Conservation (phyloP, 192 early-diverging fungal species). For the Coemansia sp. region DNA sequence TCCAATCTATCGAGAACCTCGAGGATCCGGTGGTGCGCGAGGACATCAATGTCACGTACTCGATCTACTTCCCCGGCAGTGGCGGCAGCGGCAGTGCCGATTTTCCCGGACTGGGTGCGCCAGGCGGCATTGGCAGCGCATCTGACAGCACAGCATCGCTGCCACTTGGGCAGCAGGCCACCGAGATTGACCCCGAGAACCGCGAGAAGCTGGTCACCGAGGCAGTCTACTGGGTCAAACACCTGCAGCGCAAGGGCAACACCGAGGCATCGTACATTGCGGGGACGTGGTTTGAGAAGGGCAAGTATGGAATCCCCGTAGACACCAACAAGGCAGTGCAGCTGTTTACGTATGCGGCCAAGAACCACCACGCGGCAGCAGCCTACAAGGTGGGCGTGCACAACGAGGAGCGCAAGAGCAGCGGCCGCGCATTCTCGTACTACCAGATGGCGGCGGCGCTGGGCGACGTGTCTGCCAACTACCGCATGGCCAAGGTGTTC, state of each 20-base stretch:
- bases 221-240: conserved; percentile 73
- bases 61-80: conserved; percentile 49
- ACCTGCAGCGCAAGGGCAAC: conserved; percentile 65
- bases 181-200: conserved; percentile 47
- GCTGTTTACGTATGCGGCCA: conserved; percentile 64
- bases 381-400: conserved; percentile 65
- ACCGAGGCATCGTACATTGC: conserved; percentile 75
- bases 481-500: conserved; percentile 75
- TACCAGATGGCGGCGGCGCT: conserved; percentile 70
- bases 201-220: conserved; percentile 59
- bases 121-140: conserved; percentile 24
- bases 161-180: conserved; percentile 51
- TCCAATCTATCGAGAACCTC: conserved; percentile 65
- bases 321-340: conserved; percentile 68
- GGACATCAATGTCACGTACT: conserved; percentile 53
- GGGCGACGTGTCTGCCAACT: conserved; percentile 67
- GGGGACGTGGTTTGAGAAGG: conserved; percentile 69
- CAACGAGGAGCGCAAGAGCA: conserved; percentile 64
- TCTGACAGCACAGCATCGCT: conserved; percentile 43
- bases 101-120: neutral
- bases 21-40: conserved; percentile 49
- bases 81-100: neutral
- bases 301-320: conserved; percentile 58
- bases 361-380: conserved; percentile 64
- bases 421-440: conserved; percentile 63